Conservation (phyloP, 1,139 yeast genomes). For the Kodamaea derodonti region DNA sequence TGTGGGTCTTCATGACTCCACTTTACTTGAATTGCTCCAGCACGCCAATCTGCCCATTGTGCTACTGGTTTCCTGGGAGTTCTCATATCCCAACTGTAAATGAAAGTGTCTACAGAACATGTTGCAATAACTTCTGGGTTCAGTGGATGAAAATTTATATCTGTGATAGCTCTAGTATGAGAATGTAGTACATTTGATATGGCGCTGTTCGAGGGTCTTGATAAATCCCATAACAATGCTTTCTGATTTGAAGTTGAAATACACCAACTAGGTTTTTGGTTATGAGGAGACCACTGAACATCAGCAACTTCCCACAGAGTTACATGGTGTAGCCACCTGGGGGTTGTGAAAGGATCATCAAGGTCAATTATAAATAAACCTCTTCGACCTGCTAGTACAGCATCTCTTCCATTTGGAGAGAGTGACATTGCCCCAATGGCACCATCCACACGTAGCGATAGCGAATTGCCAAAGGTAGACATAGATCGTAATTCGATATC, state of each 20-base stretch:
- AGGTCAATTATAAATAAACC: constrained; percentile 88
- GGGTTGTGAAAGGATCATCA: constrained; percentile 93
- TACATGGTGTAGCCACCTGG: constrained; percentile 86
- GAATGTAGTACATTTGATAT: constrained; percentile 84
- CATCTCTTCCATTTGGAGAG: constrained; percentile 90
- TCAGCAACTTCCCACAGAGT: constrained; percentile 99
- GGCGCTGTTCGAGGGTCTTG: constrained; percentile 71
- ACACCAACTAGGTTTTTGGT: constrained; percentile 84
- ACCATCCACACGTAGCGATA: constrained; percentile 84
- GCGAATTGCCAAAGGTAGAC: constrained; percentile 23
- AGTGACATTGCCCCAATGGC: constrained; percentile 92
- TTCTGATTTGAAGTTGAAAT: constrained; percentile 93
- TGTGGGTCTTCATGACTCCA: constrained; percentile 81
- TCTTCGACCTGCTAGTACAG: constrained; percentile 83
- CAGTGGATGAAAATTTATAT: constrained; percentile 84
- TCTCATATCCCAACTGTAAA: constrained; percentile 88
- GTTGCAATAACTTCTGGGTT: constrained; percentile 91
- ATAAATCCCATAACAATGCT: constrained; percentile 89
- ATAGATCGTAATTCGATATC: no score
- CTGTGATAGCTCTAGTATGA: constrained; percentile 91
- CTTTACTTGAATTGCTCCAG: constrained; percentile 92
- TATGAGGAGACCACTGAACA: constrained; percentile 95
- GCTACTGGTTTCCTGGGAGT: constrained; percentile 67
- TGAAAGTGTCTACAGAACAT: constrained; percentile 85
- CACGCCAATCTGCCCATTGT: constrained; percentile 88